Evolutionary conservation across 140 eudicot genomes (phyloP), one percentile per base, ranked within the genome.

Genomic region (Eryngium alpinum): DNA sequence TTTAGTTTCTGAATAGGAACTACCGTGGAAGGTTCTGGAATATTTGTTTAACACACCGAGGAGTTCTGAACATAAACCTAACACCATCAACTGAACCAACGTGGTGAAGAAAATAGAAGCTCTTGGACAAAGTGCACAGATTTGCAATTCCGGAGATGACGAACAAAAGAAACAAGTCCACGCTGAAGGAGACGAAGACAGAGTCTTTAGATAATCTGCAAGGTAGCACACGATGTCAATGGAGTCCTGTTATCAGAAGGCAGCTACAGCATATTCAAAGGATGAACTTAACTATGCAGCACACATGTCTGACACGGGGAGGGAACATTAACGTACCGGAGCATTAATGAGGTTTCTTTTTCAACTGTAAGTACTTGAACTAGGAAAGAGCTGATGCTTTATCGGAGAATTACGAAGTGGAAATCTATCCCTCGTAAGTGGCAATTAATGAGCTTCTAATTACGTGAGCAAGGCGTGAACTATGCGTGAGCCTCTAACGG

Each of bases 221-320:
- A 83, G 84, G 65, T 88, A 93, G 81, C 99, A 93, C 73, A 93
- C 92, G 92, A 92, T 89, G 84, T 83, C 92, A 13, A 93, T 89
- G 98, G 93, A 85, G 81, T 86, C 92, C 1, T 88, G 81, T 79
- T 91, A 93, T 86, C 93, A 93, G 82, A 91, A 93, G 98, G 99
- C 99, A 82, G 90, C 97, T 38, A 84, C 89, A 32, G 99, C 99
- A 75, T 93, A 83, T 87, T 81, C 96, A 59, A 90, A 83, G 66
- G 99, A n/a, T n/a, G n/a, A n/a, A n/a, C n/a, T n/a, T n/a, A n/a
- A n/a, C n/a, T n/a, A n/a, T n/a, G n/a, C n/a, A n/a, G n/a, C n/a
- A n/a, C n/a, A n/a, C n/a, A n/a, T n/a, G n/a, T n/a, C n/a, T n/a
- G 96, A 93, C 52, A 84, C 90, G 99, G 99, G n/a, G n/a, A n/a